Evolutionary conservation across 148 eudicot species (phyloP).

Genomic region (Rhododendron molle): DNA sequence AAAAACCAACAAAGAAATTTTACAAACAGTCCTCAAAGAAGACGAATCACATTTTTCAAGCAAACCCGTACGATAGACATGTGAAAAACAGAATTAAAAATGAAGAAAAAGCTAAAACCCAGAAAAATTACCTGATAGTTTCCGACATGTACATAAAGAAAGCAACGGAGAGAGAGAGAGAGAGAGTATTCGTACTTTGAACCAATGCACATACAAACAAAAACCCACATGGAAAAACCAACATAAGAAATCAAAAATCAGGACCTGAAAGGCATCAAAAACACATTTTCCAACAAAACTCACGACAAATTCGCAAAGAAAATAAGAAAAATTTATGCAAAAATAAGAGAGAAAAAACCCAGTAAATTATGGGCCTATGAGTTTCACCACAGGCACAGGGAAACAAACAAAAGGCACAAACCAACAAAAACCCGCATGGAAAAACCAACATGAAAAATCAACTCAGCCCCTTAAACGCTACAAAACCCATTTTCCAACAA

Average conservation of each 20-base stretch:
- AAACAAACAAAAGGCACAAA: background rate
- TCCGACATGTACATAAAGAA: no score
- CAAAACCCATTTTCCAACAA: background rate
- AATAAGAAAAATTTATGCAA: background rate
- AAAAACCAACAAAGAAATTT: background rate
- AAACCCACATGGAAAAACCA: background rate
- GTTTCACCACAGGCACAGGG: background rate
- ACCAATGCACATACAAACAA: background rate
- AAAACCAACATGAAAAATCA: background rate
- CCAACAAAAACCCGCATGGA: background rate
- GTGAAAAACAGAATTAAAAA: background rate
- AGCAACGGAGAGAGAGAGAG: background rate
- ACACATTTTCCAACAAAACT: background rate
- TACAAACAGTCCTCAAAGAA: slow-evolving; percentile 1
- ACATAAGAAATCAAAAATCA: background rate
- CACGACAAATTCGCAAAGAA: background rate
- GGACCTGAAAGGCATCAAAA: background rate
- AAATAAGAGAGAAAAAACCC: background rate
- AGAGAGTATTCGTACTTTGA: background rate
- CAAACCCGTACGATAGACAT: background rate
- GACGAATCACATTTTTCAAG: slow-evolving; percentile 1
- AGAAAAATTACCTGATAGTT: background rate
- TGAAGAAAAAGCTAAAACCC: background rate
- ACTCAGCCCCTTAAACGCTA: background rate
- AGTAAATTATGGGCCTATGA: background rate